Evolutionary conservation across 2,329 filamentous ascomycete genomes (phyloP), one percentile per base, ranked within the genome.

Genomic region (Ophiosphaerella korrae): DNA sequence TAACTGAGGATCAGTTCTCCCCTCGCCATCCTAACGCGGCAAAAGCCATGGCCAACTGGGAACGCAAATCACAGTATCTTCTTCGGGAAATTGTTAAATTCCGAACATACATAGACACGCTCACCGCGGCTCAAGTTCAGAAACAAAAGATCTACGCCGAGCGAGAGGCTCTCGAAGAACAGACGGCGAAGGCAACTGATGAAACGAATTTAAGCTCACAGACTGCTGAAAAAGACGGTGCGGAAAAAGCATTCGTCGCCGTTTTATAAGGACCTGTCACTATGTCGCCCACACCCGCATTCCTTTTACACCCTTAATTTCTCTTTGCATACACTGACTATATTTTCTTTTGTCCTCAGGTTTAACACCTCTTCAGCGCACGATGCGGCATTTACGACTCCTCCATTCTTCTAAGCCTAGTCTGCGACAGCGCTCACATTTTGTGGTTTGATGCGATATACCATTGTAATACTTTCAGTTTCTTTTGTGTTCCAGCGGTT

Each of bases 21-120:
- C 89, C 91, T 3, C 85, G 92, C 26, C 88, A 93, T 54, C 82
- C 85, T 33, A 97, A 97, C 66, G 84, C 87, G 13, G 80, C 79
- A 55, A 92, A 89, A 74, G 91, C 93, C 13, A 93, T 97, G 89
- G 82, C 87, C 16, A 99, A 99, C 74, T 99, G 94, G 93, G 92
- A 99, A 78, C 87, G 89, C 68, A 97, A 97, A 78, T 95, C 90
- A 48, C 88, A 90, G 26, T 96, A 97, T 70, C 78, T 99, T 35
- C 81, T 97, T 11, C 82, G 90, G 32, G 94, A 99, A 77, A 97
- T 95, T 72, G 92, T 97, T 74, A 97, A 97, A 75, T 97, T 96
- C 77, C 82, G 88, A 53, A 97, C 92, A 0, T 99, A 97, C 68
- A 92, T 97, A 61, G 94, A 97, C 72, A 87, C 86, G 31, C 77